Conservation (phyloP, 148 eudicot species). For the Linanthus parryae region DNA sequence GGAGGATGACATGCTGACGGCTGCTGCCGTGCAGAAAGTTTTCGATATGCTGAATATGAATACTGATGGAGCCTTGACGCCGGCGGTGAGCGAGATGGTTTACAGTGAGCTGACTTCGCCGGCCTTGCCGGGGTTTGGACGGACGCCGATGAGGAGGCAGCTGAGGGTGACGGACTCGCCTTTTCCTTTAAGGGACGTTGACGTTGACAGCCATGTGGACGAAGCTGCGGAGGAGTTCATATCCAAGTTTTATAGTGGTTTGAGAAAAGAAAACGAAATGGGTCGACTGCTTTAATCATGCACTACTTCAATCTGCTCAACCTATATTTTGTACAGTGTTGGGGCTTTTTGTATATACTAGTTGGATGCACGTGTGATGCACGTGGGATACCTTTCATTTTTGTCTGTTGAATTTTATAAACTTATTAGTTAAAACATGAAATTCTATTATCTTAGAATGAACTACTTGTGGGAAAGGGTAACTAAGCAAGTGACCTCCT, state of each 20-base stretch:
- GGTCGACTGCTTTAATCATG: neutral
- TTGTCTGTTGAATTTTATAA: too few relatives aligned
- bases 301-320: too few relatives aligned
- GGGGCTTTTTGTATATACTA: too few relatives aligned
- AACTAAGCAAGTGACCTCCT: too few relatives aligned
- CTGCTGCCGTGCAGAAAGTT: slow-evolving; percentile 20
- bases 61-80: slow-evolving; percentile 37
- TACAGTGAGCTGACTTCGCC: slow-evolving; percentile 32
- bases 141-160: slow-evolving; percentile 47
- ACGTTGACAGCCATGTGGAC: slow-evolving; percentile 40
- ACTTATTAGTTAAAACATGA: too few relatives aligned
- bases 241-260: slow-evolving; percentile 44
- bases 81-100: slow-evolving; percentile 40
- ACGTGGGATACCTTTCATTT: too few relatives aligned
- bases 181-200: slow-evolving; percentile 30
- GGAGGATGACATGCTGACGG: slow-evolving; percentile 13
- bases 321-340: too few relatives aligned
- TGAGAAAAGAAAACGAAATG: slow-evolving; percentile 27
- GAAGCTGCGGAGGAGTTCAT: slow-evolving; percentile 68
- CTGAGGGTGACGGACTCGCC: slow-evolving; percentile 78
- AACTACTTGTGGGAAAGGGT: too few relatives aligned
- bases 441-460: too few relatives aligned
- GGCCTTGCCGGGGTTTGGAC: slow-evolving; percentile 41
- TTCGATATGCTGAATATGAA: slow-evolving; percentile 31
- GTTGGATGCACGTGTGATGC: too few relatives aligned